Evolutionary conservation across 495 filamentous ascomycete species (phyloP).

Genomic region (Copromyces sp.): DNA sequence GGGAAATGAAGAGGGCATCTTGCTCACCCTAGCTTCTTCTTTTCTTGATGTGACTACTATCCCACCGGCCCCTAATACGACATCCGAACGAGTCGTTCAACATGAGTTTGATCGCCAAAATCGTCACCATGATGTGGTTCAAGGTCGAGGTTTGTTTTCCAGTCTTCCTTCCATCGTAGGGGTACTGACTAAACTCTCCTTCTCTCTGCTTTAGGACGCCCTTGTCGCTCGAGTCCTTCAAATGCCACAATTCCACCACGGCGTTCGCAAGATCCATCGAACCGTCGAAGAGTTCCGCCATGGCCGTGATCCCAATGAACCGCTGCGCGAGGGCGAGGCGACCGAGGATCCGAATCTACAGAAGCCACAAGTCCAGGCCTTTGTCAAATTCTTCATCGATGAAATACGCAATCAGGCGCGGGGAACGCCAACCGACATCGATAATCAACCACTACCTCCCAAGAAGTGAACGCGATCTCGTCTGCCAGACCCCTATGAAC

Average conservation of each 20-base stretch:
- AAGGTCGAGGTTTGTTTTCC: neutral
- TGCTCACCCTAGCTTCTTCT: neutral
- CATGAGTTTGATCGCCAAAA: neutral
- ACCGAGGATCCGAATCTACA: slow-evolving; percentile 5
- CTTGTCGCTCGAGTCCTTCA: slow-evolving; percentile 16
- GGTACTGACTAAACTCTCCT: neutral
- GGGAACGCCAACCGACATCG: slow-evolving; percentile 19
- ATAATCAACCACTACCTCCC: neutral
- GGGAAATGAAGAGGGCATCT: neutral
- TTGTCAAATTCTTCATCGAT: slow-evolving; percentile 27
- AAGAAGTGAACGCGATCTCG: slow-evolving; percentile 9
- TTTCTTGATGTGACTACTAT: neutral
- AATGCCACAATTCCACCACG: slow-evolving; percentile 28
- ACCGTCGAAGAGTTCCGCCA: slow-evolving; percentile 28
- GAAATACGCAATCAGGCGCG: slow-evolving; percentile 30
- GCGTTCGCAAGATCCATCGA: slow-evolving; percentile 30
- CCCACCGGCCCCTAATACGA: neutral
- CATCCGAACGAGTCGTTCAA: neutral
- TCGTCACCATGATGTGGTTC: neutral
- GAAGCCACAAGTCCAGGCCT: slow-evolving; percentile 6
- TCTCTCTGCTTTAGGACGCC: neutral
- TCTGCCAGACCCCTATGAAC: neutral
- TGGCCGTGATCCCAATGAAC: slow-evolving; percentile 32
- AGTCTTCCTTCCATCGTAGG: neutral
- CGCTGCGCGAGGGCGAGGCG: slow-evolving; percentile 32